Percentiles rank a stretch among this genome's conserved stretches.
Conservation (phyloP, 2,329 filamentous ascomycete genomes). For the Dactylonectria macrodidyma region DNA sequence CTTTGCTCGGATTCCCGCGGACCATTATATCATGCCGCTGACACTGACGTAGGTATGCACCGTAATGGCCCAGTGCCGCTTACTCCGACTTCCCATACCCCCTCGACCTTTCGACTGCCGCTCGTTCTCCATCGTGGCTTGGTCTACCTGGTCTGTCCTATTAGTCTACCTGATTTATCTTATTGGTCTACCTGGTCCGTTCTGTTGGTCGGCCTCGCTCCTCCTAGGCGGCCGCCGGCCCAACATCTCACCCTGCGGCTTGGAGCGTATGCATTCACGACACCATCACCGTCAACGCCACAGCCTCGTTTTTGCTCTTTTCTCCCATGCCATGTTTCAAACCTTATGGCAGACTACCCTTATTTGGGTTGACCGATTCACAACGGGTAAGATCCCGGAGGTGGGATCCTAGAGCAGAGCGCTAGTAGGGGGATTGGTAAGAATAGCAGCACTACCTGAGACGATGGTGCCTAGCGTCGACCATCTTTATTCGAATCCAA, state of each 20-base stretch:
- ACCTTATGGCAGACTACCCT: not conserved
- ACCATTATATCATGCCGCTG: slow-evolving; percentile 7
- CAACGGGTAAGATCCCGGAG: not conserved
- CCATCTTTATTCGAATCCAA: too few species aligned
- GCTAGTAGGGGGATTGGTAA: too few species aligned
- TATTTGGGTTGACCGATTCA: not conserved
- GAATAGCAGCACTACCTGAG: too few species aligned
- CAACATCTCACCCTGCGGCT: slow-evolving; percentile 1
- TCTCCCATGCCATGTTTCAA: not conserved
- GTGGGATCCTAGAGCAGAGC: too few species aligned
- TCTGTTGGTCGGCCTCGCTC: slow-evolving; percentile 11
- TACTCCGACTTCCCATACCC: slow-evolving; percentile 9
- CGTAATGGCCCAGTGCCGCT: slow-evolving; percentile 9
- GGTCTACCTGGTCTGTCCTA: not conserved
- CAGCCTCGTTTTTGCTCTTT: not conserved
- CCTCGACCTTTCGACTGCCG: not conserved
- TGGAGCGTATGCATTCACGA: not conserved
- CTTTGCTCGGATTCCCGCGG: not conserved
- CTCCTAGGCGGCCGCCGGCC: not conserved
- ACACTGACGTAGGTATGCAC: not conserved
- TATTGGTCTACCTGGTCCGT: not conserved
- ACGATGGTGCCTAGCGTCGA: too few species aligned
- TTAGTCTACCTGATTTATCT: not conserved
- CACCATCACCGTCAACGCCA: not conserved
- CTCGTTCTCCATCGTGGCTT: slow-evolving; percentile 14